Percentiles rank a stretch among this genome's conserved stretches.
Conservation (phyloP, 169 alveolate genomes). For the Cryptosporidium muris region DNA sequence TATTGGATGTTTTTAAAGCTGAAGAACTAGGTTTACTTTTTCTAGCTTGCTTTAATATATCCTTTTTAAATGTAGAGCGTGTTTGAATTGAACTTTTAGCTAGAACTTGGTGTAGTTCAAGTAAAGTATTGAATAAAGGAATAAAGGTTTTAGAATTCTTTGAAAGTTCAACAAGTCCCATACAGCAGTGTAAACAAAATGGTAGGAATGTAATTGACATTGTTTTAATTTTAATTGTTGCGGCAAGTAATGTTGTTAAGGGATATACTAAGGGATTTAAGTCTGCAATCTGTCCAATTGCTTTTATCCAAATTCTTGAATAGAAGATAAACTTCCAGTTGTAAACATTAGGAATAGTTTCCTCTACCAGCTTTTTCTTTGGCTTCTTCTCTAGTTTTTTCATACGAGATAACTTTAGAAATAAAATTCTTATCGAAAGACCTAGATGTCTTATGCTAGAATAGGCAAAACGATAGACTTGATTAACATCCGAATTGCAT, state of each 20-base stretch:
- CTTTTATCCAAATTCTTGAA: conserved; percentile 31
- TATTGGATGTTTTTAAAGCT: conserved; percentile 18
- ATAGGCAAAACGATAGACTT: conserved; percentile 53
- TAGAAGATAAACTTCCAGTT: conserved; percentile 50
- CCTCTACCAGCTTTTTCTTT: conserved; percentile 25
- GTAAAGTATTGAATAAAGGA: conserved; percentile 22
- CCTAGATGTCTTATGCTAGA: conserved; percentile 38
- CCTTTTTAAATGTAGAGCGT: neutral
- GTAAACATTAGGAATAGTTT: conserved; percentile 8
- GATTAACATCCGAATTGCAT: conserved; percentile 3
- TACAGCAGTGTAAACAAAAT: conserved; percentile 18
- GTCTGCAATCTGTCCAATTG: conserved; percentile 15
- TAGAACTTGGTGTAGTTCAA: conserved; percentile 27
- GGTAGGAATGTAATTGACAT: conserved; percentile 40
- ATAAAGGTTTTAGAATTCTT: conserved; percentile 11
- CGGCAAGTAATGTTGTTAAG: conserved; percentile 6
- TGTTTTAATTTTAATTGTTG: conserved; percentile 15
- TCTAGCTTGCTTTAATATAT: neutral
- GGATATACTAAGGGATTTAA: conserved; percentile 63
- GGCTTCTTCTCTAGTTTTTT: neutral
- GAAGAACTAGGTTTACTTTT: neutral
- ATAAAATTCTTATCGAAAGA: conserved; percentile 31
- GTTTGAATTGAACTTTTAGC: conserved; percentile 32
- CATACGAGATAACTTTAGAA: conserved; percentile 23
- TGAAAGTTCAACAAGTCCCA: conserved; percentile 21